phyloP scores from a whole-genome alignment of 2,329 filamentous ascomycete species.

The Pseudogymnoascus sp. region DNA sequence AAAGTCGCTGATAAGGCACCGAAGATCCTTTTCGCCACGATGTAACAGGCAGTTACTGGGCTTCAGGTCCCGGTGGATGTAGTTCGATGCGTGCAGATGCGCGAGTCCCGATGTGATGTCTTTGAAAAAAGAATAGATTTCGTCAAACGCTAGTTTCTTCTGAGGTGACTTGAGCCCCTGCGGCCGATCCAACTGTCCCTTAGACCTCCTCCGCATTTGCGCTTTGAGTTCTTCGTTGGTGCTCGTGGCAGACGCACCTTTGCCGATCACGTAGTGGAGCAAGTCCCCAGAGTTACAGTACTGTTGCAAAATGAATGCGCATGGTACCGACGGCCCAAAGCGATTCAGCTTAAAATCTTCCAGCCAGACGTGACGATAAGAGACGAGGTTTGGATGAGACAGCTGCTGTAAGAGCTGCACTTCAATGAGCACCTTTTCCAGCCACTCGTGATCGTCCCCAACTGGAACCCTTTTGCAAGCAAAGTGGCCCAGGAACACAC shows the following conservation, averaged over 20 bases:
- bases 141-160: slow-evolving; percentile 61
- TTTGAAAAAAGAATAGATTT: slow-evolving; percentile 94
- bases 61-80: slow-evolving; percentile 93
- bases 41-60: slow-evolving; percentile 93
- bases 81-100: slow-evolving; percentile 83
- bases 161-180: slow-evolving; percentile 14
- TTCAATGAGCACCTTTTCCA: slow-evolving; percentile 89
- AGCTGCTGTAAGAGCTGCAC: slow-evolving; percentile 88
- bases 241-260: slow-evolving; percentile 48
- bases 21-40: slow-evolving; percentile 58
- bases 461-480: slow-evolving; percentile 97
- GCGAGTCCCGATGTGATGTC: slow-evolving; percentile 90
- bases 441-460: slow-evolving; percentile 87
- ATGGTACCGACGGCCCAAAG: slow-evolving; percentile 87
- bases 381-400: slow-evolving; percentile 90
- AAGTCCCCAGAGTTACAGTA: slow-evolving; percentile 95
- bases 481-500: slow-evolving; percentile 76
- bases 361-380: slow-evolving; percentile 95
- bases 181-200: slow-evolving; percentile 62
- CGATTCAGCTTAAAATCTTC: slow-evolving; percentile 78
- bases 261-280: slow-evolving; percentile 75
- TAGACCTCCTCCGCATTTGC: slow-evolving; percentile 74
- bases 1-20: slow-evolving; percentile 92
- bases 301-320: slow-evolving; percentile 93
- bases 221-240: slow-evolving; percentile 86